A percentile compares a stretch with the other conserved stretches of the same genome.
Conservation (phyloP, 2,329 filamentous ascomycete species). For the Raffaelea ambrosiae region DNA sequence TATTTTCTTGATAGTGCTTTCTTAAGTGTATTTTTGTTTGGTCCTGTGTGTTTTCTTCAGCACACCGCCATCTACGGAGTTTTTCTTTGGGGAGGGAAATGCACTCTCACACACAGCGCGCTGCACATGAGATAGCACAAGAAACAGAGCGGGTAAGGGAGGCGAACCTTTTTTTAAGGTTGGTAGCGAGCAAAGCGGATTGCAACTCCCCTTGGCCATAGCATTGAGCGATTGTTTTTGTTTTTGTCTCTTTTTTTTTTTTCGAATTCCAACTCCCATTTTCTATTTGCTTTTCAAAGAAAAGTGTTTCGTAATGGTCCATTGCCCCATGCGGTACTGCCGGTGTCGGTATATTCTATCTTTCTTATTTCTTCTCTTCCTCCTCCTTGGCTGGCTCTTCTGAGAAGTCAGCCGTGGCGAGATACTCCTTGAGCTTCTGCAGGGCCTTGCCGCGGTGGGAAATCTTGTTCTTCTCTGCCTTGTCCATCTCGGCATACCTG, state of each 20-base stretch:
- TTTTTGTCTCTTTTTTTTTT: not conserved
- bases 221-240: not conserved
- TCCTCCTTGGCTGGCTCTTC: not conserved
- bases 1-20: no score
- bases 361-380: not conserved
- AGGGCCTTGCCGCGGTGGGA: conserved; percentile 88
- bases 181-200: no score
- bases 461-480: conserved; percentile 77
- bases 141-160: no score
- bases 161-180: no score
- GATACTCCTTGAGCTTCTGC: conserved; percentile 76
- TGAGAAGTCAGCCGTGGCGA: conserved; percentile 34
- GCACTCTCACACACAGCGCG: no score
- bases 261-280: not conserved
- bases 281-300: no score
- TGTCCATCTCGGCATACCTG: conserved; percentile 90
- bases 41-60: no score
- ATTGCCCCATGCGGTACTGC: not conserved
- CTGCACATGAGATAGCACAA: no score
- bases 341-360: not conserved
- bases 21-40: no score
- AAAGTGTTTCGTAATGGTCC: no score
- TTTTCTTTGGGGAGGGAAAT: no score
- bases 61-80: no score
- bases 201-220: not conserved